Evolutionary conservation across 805 yeast species (phyloP).

Genomic region (Wickerhamomyces chambardii): DNA sequence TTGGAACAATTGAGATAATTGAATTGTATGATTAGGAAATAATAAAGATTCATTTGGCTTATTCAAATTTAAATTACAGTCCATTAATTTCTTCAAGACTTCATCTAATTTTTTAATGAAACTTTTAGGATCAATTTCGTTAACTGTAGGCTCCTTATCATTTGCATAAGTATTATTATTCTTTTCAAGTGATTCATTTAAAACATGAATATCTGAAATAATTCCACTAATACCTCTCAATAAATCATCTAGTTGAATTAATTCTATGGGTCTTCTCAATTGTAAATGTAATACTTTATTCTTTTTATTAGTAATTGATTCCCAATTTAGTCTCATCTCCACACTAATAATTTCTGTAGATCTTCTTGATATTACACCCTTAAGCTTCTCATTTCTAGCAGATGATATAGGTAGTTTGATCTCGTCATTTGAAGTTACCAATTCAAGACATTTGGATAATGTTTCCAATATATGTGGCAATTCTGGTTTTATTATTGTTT

Average conservation of each 20-base stretch:
- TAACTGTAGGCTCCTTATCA: too few species aligned
- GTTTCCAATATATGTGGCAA: constrained; percentile 37
- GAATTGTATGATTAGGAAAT: constrained; percentile 46
- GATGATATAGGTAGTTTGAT: constrained; percentile 52
- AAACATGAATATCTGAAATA: constrained; percentile 12
- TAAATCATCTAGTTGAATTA: constrained; percentile 31
- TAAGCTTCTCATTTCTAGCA: constrained; percentile 42
- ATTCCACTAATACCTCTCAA: constrained; percentile 20
- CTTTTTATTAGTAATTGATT: constrained; percentile 16
- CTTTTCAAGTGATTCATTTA: constrained; percentile 24
- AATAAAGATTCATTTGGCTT: constrained; percentile 45
- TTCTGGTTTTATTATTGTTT: constrained; percentile 36
- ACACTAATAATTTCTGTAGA: constrained; percentile 44
- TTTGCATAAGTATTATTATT: too few species aligned
- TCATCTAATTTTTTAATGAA: constrained; percentile 11
- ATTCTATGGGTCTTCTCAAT: constrained; percentile 26
- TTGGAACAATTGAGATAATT: constrained; percentile 32
- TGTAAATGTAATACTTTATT: constrained; percentile 29
- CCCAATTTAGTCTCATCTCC: constrained; percentile 22
- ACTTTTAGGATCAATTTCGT: constrained; percentile 1
- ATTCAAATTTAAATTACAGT: constrained; percentile 27
- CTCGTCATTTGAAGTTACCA: constrained; percentile 27
- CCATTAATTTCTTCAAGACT: constrained; percentile 15
- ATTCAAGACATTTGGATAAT: constrained; percentile 28
- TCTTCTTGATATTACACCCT: constrained; percentile 51